Percentiles rank a stretch among this genome's conserved stretches.
These are phyloP conservation scores for Vaucheria bursata DNA, from an alignment of 352 stramenopile species.

Conservation along the genomic window DNA sequence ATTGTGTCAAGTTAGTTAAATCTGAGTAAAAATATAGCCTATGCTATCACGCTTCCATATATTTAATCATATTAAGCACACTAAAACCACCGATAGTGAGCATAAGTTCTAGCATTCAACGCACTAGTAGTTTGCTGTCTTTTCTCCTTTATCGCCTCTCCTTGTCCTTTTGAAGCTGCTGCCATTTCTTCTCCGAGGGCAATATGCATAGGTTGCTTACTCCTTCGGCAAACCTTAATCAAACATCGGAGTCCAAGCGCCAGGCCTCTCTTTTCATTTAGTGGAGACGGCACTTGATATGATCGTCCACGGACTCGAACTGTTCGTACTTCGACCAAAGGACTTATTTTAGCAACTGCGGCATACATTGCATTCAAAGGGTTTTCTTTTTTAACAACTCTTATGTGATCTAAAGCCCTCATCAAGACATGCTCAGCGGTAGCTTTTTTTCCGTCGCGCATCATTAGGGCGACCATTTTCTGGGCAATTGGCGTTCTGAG, in stretches of 20 bases:
- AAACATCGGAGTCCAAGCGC: not conserved
- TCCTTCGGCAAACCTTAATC: not conserved
- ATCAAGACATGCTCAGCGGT: not conserved
- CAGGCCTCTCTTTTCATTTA: not conserved
- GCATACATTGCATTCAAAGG: not conserved
- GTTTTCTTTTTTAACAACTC: conserved; percentile 7
- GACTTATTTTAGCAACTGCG: not conserved
- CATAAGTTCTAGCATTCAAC: not conserved
- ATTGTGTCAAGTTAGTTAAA: too few relatives aligned
- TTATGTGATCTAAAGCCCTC: not conserved
- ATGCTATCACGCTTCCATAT: too few relatives aligned
- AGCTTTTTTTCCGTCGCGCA: not conserved
- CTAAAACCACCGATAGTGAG: not conserved
- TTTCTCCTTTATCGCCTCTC: not conserved
- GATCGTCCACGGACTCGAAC: not conserved
- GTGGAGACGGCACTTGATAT: not conserved
- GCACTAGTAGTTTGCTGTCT: not conserved
- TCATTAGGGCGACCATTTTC: not conserved
- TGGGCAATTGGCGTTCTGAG: not conserved
- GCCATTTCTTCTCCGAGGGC: conserved; percentile 2
- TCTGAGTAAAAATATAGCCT: too few relatives aligned
- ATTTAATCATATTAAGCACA: too few relatives aligned
- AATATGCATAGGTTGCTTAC: not conserved
- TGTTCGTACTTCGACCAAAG: not conserved
- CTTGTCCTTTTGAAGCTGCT: not conserved